A percentile compares a stretch with the other conserved stretches of the same genome.
These are phyloP conservation scores for Kluyveromyces sp. DNA, from an alignment of 1,139 yeast genomes.

Conservation along the genomic window DNA sequence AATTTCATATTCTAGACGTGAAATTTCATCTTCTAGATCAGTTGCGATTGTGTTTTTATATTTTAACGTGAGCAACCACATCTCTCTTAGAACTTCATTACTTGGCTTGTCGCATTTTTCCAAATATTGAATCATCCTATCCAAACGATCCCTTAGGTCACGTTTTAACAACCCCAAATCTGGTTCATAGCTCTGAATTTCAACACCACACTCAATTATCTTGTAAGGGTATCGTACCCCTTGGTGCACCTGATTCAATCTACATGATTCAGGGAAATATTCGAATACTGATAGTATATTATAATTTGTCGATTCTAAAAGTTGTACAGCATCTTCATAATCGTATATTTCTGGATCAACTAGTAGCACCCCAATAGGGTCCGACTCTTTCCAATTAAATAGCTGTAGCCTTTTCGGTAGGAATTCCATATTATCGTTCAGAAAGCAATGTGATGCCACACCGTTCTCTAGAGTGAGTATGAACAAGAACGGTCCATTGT, in stretches of 20 bases:
- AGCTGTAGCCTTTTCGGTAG: not conserved
- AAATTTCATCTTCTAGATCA: slow-evolving; percentile 21
- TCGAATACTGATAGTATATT: not conserved
- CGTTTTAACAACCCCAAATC: slow-evolving; percentile 4
- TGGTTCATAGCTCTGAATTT: not conserved
- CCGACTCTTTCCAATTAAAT: slow-evolving; percentile 1
- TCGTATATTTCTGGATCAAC: slow-evolving; percentile 4
- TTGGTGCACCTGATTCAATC: not conserved
- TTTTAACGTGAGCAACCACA: slow-evolving; percentile 18
- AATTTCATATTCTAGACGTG: slow-evolving; percentile 26
- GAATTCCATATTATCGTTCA: not conserved
- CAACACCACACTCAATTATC: slow-evolving; percentile 1
- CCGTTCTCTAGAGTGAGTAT: not conserved
- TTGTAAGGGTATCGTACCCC: slow-evolving; percentile 1
- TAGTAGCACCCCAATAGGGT: slow-evolving; percentile 4
- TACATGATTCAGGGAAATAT: slow-evolving; percentile 1
- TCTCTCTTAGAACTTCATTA: slow-evolving; percentile 16
- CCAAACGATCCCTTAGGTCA: slow-evolving; percentile 15
- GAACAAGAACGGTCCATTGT: slow-evolving; percentile 1
- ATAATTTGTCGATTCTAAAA: not conserved
- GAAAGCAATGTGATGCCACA: slow-evolving; percentile 1
- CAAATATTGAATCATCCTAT: slow-evolving; percentile 16
- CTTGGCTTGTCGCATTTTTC: slow-evolving; percentile 6
- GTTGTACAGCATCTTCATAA: not conserved
- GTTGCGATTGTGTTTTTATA: slow-evolving; percentile 15